phyloP scores from a whole-genome alignment of 495 filamentous ascomycete genomes.

The Trichoderma asperelloides region DNA sequence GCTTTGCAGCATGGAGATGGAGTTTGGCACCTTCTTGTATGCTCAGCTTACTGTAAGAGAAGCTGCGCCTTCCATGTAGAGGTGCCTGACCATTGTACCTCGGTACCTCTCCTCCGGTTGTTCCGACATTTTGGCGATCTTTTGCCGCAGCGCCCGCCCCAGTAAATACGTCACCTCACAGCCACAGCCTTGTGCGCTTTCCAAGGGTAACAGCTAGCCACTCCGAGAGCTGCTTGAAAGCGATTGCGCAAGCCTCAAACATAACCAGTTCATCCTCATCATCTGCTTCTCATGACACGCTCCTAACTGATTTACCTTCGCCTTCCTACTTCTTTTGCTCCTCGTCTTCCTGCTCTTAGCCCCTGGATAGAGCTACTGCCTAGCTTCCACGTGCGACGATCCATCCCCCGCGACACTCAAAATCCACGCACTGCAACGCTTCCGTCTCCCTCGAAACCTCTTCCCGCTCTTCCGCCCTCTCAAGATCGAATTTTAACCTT shows the following conservation, averaged over 20 bases:
- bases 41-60: too few relatives aligned
- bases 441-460: neutral
- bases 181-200: neutral
- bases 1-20: too few relatives aligned
- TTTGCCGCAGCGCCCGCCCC: neutral
- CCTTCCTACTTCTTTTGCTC: neutral
- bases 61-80: neutral
- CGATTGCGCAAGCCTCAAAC: neutral
- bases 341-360: neutral
- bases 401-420: neutral
- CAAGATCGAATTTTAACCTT: neutral
- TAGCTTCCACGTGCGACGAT: neutral
- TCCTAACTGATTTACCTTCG: neutral
- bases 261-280: neutral
- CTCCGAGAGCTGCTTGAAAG: neutral
- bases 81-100: neutral
- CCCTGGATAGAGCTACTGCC: neutral
- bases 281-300: neutral
- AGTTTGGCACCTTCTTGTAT: too few relatives aligned
- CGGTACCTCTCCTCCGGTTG: neutral
- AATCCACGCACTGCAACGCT: conserved; percentile 5
- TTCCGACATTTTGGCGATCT: neutral
- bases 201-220: neutral
- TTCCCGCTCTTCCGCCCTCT: neutral
- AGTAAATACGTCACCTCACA: conserved; percentile 3